Conservation (phyloP, 2,329 filamentous ascomycete species). For the Ceratocystis destructans region DNA sequence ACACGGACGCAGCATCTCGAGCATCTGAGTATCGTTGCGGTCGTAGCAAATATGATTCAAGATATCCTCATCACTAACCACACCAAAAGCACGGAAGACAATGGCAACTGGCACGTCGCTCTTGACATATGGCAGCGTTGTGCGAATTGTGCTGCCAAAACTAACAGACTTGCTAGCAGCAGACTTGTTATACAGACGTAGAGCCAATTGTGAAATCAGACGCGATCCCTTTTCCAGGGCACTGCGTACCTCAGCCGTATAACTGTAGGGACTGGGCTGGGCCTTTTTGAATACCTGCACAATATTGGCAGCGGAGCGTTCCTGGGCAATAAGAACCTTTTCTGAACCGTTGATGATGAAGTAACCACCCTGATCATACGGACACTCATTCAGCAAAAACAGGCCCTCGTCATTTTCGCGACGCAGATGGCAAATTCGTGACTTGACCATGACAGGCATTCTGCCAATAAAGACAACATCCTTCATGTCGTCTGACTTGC, state of each 20-base stretch:
- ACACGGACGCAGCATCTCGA: slow-evolving; percentile 93
- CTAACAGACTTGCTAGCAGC: slow-evolving; percentile 57
- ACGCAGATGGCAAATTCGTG: slow-evolving; percentile 81
- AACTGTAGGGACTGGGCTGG: slow-evolving; percentile 77
- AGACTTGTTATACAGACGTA: slow-evolving; percentile 81
- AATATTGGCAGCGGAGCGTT: slow-evolving; percentile 94
- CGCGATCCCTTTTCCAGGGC: slow-evolving; percentile 92
- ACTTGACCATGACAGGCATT: slow-evolving; percentile 95
- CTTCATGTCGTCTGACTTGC: slow-evolving; percentile 41
- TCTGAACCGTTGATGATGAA: slow-evolving; percentile 99
- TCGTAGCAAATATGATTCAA: slow-evolving; percentile 97
- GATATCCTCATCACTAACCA: slow-evolving; percentile 96
- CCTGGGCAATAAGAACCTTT: slow-evolving; percentile 95
- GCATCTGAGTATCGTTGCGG: slow-evolving; percentile 86
- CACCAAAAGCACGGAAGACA: slow-evolving; percentile 86
- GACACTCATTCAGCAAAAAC: slow-evolving; percentile 88
- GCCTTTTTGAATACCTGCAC: slow-evolving; percentile 99
- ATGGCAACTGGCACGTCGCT: slow-evolving; percentile 85
- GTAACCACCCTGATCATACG: slow-evolving; percentile 95
- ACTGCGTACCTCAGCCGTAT: slow-evolving; percentile 89
- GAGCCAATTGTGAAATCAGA: slow-evolving; percentile 79
- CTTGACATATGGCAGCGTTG: slow-evolving; percentile 87
- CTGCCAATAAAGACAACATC: slow-evolving; percentile 85
- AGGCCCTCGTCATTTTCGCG: slow-evolving; percentile 72
- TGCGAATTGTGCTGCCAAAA: slow-evolving; percentile 78